Conservation (phyloP, 176 grass and related monocot species). For the Guadua angustifolia region DNA sequence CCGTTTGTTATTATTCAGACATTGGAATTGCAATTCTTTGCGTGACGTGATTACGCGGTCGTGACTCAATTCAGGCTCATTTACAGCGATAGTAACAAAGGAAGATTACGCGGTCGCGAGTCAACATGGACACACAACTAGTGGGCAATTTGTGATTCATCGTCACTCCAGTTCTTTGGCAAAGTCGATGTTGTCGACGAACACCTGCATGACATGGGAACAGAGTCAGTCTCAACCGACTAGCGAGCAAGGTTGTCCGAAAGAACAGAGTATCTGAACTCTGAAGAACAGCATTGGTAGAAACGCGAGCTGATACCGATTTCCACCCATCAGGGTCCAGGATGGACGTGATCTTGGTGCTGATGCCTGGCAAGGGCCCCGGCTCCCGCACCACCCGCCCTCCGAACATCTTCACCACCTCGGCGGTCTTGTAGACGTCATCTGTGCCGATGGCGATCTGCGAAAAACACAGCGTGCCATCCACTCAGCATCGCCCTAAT, state of each 20-base stretch:
- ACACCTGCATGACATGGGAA: constrained; percentile 52
- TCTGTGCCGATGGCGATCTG: constrained; percentile 88
- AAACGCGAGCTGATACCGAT: constrained; percentile 49
- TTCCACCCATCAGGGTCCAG: constrained; percentile 91
- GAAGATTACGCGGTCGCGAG: neutral
- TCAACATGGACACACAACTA: neutral
- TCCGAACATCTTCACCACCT: constrained; percentile 62
- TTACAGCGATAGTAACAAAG: neutral
- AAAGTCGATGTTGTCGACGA: constrained; percentile 80
- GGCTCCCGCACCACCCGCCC: constrained; percentile 70
- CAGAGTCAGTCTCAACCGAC: neutral
- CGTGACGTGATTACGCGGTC: too few relatives aligned
- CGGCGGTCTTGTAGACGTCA: constrained; percentile 76
- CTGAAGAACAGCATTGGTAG: neutral
- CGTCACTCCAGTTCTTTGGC: constrained; percentile 67
- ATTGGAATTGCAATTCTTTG: neutral
- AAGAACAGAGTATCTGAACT: neutral
- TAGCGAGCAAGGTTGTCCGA: neutral
- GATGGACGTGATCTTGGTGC: constrained; percentile 79
- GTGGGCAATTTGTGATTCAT: neutral
- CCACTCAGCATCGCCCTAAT: neutral
- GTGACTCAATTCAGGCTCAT: too few relatives aligned
- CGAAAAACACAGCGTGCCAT: neutral
- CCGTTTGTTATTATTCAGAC: neutral
- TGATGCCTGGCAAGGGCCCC: constrained; percentile 68